Evolutionary conservation across 2,329 filamentous ascomycete species (phyloP).

Genomic region (Fusarium equiseti): DNA sequence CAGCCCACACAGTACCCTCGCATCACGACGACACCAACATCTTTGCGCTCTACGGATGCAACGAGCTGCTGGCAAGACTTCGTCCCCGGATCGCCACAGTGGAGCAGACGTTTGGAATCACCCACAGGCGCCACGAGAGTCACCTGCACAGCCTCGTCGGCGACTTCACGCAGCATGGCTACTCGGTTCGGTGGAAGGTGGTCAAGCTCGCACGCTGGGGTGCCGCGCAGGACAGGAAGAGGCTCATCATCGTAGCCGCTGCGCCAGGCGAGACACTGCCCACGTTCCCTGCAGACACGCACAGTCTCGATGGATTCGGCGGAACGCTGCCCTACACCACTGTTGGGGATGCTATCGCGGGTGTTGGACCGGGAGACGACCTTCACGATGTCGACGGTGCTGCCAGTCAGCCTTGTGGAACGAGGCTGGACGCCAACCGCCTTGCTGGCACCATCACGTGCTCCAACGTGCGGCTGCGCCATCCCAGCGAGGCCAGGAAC

Average conservation of each 20-base stretch:
- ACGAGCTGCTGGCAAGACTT: not conserved
- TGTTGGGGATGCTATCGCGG: not conserved
- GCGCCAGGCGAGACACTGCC: not conserved
- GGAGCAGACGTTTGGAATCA: not conserved
- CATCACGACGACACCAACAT: not conserved
- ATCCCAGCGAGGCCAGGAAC: not conserved
- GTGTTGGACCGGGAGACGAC: not conserved
- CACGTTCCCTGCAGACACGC: not conserved
- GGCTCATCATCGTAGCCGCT: not conserved
- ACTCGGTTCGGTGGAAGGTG: not conserved
- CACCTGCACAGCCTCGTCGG: not conserved
- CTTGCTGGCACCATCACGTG: too few species aligned
- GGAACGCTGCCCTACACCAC: not conserved
- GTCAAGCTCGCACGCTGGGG: not conserved
- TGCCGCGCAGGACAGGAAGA: too few species aligned
- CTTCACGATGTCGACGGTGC: not conserved
- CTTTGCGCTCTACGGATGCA: not conserved
- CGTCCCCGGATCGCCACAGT: not conserved
- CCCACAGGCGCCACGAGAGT: not conserved
- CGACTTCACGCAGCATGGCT: not conserved
- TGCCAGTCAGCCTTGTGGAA: too few species aligned
- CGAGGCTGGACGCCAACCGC: too few species aligned
- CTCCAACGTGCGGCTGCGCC: too few species aligned
- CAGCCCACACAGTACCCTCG: not conserved
- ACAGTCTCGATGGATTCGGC: not conserved